Percentiles rank a stretch among this genome's conserved stretches.
phyloP scores from a whole-genome alignment of 148 eudicot species.

The Pharnaceum exiguum region DNA sequence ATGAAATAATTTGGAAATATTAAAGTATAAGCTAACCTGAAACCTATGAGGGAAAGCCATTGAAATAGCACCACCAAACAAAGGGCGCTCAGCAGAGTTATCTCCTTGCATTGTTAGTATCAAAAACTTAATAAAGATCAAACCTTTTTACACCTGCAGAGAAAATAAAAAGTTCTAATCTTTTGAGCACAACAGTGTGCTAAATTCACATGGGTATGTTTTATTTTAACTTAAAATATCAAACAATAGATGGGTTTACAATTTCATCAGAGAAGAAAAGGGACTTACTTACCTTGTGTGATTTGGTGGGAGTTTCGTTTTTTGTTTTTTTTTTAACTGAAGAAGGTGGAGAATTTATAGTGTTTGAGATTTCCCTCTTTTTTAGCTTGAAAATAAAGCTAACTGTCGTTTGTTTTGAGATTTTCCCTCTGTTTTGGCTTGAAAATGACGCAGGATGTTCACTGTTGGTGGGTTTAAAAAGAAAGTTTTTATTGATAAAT shows the following conservation, averaged over 20 bases:
- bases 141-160: neutral
- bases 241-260: no score
- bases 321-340: no score
- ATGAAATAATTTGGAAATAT: neutral
- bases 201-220: no score
- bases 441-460: neutral
- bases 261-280: no score
- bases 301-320: no score
- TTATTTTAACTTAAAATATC: no score
- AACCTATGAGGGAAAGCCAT: constrained; percentile 58
- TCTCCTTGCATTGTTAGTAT: constrained; percentile 40
- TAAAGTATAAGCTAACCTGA: constrained; percentile 37
- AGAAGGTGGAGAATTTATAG: neutral
- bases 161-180: neutral
- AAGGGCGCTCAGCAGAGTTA: constrained; percentile 30
- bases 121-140: neutral
- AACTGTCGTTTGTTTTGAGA: neutral
- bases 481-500: neutral
- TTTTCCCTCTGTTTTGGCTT: neutral
- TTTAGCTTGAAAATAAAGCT: constrained; percentile 3
- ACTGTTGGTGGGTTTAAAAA: neutral
- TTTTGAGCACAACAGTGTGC: neutral
- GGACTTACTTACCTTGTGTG: neutral
- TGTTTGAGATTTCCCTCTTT: neutral
- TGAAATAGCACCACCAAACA: constrained; percentile 77